Conservation (phyloP, 805 yeast species). For the Starmera pachycereana region DNA sequence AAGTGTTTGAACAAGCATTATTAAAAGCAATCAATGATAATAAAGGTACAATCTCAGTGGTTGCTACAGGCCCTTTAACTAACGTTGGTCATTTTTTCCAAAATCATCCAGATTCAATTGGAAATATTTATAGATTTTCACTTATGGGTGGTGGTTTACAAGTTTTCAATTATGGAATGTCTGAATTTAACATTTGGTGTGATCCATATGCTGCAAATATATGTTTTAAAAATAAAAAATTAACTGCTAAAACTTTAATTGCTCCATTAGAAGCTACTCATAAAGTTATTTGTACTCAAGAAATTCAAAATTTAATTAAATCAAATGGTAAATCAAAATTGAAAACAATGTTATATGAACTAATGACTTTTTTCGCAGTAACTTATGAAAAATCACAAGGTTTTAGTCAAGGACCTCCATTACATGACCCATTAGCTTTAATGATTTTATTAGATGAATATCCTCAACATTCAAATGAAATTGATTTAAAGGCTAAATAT, state of each 20-base stretch:
- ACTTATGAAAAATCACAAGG: conserved; percentile 33
- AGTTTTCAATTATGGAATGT: conserved; percentile 27
- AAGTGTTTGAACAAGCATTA: conserved; percentile 26
- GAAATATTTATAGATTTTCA: conserved; percentile 41
- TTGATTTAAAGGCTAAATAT: conserved; percentile 11
- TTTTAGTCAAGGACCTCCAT: conserved; percentile 52
- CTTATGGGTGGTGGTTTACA: conserved; percentile 69
- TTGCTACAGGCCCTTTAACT: conserved; percentile 74
- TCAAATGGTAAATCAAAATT: conserved; percentile 31
- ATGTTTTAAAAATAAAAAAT: conserved; percentile 36
- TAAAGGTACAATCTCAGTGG: conserved; percentile 43
- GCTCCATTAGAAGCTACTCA: conserved; percentile 67
- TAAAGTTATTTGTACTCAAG: conserved; percentile 41
- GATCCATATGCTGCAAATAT: conserved; percentile 69
- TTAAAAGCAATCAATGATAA: conserved; percentile 30
- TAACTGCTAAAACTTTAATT: conserved; percentile 38
- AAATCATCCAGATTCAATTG: conserved; percentile 42
- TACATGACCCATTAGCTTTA: conserved; percentile 74
- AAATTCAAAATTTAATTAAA: conserved; percentile 29
- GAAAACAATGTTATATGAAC: conserved; percentile 43
- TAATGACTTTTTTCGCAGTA: conserved; percentile 40
- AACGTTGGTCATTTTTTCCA: conserved; percentile 50
- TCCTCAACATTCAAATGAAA: conserved; percentile 3
- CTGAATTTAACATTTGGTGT: conserved; percentile 68
- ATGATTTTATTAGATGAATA: conserved; percentile 37